These are phyloP conservation scores for Phytophthora vignae DNA, from an alignment of 352 stramenopile genomes.

Conservation along the genomic window DNA sequence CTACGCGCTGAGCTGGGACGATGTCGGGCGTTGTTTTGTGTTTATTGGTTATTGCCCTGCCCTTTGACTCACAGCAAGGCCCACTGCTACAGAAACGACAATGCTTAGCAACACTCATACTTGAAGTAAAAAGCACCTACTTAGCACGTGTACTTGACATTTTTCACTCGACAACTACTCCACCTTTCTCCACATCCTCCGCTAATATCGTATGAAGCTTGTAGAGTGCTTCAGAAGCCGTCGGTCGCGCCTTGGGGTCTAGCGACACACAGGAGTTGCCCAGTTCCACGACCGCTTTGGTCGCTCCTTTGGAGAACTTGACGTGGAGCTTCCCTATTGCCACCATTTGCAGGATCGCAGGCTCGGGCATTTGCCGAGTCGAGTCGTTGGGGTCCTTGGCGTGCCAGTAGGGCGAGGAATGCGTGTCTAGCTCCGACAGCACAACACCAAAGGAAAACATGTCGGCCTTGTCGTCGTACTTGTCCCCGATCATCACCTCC, in stretches of 20 bases:
- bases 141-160: too few species aligned
- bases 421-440: slow-evolving; percentile 43
- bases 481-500: slow-evolving; percentile 49
- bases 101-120: too few species aligned
- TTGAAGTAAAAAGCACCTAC: too few species aligned
- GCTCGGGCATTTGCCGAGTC: slow-evolving; percentile 37
- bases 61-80: too few species aligned
- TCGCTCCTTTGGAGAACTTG: slow-evolving; percentile 39
- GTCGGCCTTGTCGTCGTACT: slow-evolving; percentile 51
- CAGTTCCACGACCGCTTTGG: slow-evolving; percentile 34
- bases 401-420: slow-evolving; percentile 38
- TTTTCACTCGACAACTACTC: slow-evolving; percentile 4
- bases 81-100: too few species aligned
- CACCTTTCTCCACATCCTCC: slow-evolving; percentile 16
- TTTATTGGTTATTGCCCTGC: too few species aligned
- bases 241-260: slow-evolving; percentile 42
- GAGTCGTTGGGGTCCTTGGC: slow-evolving; percentile 37
- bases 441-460: slow-evolving; percentile 59
- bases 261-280: slow-evolving; percentile 47
- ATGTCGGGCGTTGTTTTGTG: too few species aligned
- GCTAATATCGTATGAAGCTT: slow-evolving; percentile 43
- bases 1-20: too few species aligned
- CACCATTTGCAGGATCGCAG: slow-evolving; percentile 56
- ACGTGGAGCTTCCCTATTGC: slow-evolving; percentile 51
- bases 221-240: slow-evolving; percentile 48